phyloP scores from a whole-genome alignment of 805 yeast species.

The Peterozyma toletana region DNA sequence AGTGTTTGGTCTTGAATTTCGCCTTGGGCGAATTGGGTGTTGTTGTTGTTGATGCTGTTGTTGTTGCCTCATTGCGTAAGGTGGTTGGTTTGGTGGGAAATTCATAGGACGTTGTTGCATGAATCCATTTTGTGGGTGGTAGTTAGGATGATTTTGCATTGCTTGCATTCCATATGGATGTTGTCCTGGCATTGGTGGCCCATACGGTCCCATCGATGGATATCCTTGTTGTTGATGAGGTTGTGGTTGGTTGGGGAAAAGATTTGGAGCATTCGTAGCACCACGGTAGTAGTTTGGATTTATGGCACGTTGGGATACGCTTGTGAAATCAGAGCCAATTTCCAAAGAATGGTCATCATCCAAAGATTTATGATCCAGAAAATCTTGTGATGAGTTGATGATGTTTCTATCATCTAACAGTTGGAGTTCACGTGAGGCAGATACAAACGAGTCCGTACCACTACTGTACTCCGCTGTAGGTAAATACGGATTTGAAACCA shows the following conservation, averaged over 20 bases:
- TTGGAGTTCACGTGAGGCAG: background rate
- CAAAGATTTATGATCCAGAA: slow-evolving; percentile 8
- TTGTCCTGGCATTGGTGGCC: slow-evolving; percentile 18
- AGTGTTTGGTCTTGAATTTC: slow-evolving; percentile 17
- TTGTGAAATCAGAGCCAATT: slow-evolving; percentile 61
- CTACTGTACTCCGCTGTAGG: background rate
- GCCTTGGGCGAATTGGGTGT: background rate
- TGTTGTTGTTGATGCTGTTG: no score
- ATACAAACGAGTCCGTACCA: background rate
- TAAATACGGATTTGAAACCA: slow-evolving; percentile 8
- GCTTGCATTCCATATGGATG: slow-evolving; percentile 9
- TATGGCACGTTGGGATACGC: slow-evolving; percentile 70
- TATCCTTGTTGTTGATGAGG: slow-evolving; percentile 9
- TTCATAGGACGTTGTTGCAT: slow-evolving; percentile 1
- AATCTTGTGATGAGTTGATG: slow-evolving; percentile 3
- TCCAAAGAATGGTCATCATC: slow-evolving; percentile 19
- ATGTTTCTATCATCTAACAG: slow-evolving; percentile 12
- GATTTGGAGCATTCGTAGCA: slow-evolving; percentile 11
- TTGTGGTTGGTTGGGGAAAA: slow-evolving; percentile 15
- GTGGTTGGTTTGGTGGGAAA: background rate
- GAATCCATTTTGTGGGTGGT: slow-evolving; percentile 8
- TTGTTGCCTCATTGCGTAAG: background rate
- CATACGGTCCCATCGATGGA: slow-evolving; percentile 6
- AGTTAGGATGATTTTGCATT: slow-evolving; percentile 11
- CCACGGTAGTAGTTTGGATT: slow-evolving; percentile 48